Evolutionary conservation across 108 stramenopile genomes (phyloP).

Genomic region (Skeletonema marinoi): DNA sequence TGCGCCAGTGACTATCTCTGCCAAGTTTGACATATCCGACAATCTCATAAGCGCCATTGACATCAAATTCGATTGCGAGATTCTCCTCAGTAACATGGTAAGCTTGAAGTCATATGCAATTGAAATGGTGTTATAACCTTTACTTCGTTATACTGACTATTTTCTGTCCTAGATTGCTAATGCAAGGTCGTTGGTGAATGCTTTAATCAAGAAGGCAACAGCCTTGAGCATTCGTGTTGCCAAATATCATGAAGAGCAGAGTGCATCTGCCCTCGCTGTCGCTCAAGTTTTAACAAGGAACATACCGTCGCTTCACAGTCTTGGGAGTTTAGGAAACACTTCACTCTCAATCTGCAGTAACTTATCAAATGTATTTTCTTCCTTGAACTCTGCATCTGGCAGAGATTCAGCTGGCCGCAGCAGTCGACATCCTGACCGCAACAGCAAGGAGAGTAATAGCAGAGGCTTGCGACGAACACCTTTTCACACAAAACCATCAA

Average conservation of each 20-base stretch:
- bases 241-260: neutral
- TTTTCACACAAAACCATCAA: neutral
- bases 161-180: conserved; percentile 1
- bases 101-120: neutral
- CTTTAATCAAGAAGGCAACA: conserved; percentile 17
- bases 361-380: neutral
- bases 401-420: neutral
- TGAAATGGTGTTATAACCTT: neutral
- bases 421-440: neutral
- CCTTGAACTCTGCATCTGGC: neutral
- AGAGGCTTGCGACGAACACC: neutral
- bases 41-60: conserved; percentile 17
- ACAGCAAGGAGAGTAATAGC: neutral
- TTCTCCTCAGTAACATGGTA: conserved; percentile 8
- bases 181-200: conserved; percentile 14
- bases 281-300: neutral
- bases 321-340: neutral
- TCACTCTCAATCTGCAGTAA: neutral
- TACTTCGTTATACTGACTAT: neutral
- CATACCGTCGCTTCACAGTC: neutral
- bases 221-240: conserved; percentile 6
- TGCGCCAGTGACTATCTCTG: conserved; percentile 19
- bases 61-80: conserved; percentile 25
- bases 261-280: neutral
- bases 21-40: conserved; percentile 10